Evolutionary conservation across 164 flowering plant genomes (phyloP).

Genomic region (Piper betle): DNA sequence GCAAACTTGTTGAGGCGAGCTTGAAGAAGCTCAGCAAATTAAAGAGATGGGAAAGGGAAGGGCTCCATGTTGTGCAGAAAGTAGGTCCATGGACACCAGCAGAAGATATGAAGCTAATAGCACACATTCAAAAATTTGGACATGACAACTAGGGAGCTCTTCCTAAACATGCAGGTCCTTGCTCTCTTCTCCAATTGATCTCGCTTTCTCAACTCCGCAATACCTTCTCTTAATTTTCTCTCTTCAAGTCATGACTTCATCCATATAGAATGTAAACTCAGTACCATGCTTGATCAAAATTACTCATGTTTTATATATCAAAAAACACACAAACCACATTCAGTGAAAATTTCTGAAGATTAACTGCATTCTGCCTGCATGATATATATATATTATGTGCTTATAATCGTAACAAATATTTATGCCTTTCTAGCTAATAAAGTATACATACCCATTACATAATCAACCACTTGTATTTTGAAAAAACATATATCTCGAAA

Average conservation of each 20-base stretch:
- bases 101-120: conserved; percentile 49
- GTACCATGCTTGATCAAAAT: no score
- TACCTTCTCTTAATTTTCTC: not conserved
- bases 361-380: not conserved
- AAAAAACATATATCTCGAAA: no score
- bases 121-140: conserved; percentile 55
- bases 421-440: no score
- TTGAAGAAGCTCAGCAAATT: not conserved
- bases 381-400: not conserved
- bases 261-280: no score
- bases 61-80: conserved; percentile 72
- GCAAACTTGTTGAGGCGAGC: no score
- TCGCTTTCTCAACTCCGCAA: not conserved
- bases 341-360: not conserved
- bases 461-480: no score
- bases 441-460: no score
- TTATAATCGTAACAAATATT: no score
- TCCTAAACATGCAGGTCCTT: conserved; percentile 55
- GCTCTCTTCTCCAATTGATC: conserved; percentile 7
- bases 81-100: conserved; percentile 70
- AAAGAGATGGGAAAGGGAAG: conserved; percentile 25
- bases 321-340: not conserved
- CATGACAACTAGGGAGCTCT: conserved; percentile 76
- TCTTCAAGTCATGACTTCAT: not conserved
- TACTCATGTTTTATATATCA: no score